phyloP scores from a whole-genome alignment of 148 eudicot genomes.

The Chenopodium formosanum region DNA sequence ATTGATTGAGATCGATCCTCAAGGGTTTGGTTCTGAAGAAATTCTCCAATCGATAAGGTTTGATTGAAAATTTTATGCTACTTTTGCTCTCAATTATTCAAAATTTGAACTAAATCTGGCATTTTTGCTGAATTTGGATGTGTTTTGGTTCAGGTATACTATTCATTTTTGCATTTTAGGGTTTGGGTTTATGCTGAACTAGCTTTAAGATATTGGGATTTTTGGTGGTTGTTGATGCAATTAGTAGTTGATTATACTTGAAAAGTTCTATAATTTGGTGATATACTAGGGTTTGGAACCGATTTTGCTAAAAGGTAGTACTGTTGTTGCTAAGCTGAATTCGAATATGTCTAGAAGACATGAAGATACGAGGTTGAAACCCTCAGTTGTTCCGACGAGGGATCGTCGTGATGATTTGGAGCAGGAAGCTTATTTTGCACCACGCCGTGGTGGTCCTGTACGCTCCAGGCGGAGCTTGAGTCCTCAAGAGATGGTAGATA shows the following conservation, averaged over 20 bases:
- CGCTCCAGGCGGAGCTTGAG: constrained; percentile 27
- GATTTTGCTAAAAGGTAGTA: background rate
- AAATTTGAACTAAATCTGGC: too few relatives aligned
- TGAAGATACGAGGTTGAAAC: constrained; percentile 17
- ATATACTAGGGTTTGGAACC: background rate
- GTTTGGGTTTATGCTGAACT: constrained; percentile 12
- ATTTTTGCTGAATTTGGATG: too few relatives aligned
- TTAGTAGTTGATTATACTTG: background rate
- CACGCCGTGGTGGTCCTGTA: constrained; percentile 17
- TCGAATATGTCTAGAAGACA: constrained; percentile 17
- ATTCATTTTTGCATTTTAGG: background rate
- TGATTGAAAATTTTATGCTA: too few relatives aligned
- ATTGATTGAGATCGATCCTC: too few relatives aligned
- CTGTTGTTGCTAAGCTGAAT: background rate
- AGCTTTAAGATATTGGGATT: background rate
- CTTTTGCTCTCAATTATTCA: too few relatives aligned
- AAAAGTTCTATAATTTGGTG: background rate
- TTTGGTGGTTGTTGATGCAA: background rate
- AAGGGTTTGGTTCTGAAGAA: too few relatives aligned
- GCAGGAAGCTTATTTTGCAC: constrained; percentile 18
- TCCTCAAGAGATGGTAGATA: constrained; percentile 19
- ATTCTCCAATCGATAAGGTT: too few relatives aligned
- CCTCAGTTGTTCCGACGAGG: constrained; percentile 15
- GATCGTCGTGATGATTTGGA: constrained; percentile 15
- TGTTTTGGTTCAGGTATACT: too few relatives aligned